Evolutionary conservation across 495 filamentous ascomycete genomes (phyloP), one percentile per base, ranked within the genome.

Genomic region (Beverwykella pulmonaria): DNA sequence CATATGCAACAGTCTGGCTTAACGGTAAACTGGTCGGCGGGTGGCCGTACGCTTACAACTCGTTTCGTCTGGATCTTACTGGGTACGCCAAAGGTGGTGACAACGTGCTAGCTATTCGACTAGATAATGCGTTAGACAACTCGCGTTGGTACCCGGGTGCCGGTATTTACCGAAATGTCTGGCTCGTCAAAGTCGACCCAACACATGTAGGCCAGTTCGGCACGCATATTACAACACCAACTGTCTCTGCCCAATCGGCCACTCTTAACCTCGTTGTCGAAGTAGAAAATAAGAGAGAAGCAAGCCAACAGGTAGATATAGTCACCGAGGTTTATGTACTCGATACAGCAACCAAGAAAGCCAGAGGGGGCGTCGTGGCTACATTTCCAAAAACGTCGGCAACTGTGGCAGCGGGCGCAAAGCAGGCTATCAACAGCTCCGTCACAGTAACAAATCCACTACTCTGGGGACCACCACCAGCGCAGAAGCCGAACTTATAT

Each of bases 141-240:
- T 82, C 80, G 12, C 78, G 82, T 0, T 83, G 77, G 78, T 82
- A 83, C 53, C 82, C 82, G 5, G 81, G 80, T 9, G 82, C 74
- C 8, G 82, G 81, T 19, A 74, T 83, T 15, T 83, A 83, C 65
- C 76, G 82, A 7, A 81, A 82, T 50, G 70, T 83, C 5, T 83
- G 82, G 82, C 75, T 83, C 10, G 70, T 75, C 47, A 82, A 78
- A 56, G 72, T 77, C 14, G 68, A 76, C 58, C 70, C 75, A 29
- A 63, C 71, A 1, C 81, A 83, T 66, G 77, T 83, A 2, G 73
- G 59, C 4, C 76, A 82, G 39, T 79, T 71, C 30, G 81, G 80
- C 7, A 82, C 82, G 0, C 78, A 76, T 58, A 76, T 82, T 54
- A 80, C 78, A 9, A 78, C 80, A 1, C 71, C 67, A 5, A 53